Conservation (phyloP, 768 basidiomycete species). For the Russula emetica region DNA sequence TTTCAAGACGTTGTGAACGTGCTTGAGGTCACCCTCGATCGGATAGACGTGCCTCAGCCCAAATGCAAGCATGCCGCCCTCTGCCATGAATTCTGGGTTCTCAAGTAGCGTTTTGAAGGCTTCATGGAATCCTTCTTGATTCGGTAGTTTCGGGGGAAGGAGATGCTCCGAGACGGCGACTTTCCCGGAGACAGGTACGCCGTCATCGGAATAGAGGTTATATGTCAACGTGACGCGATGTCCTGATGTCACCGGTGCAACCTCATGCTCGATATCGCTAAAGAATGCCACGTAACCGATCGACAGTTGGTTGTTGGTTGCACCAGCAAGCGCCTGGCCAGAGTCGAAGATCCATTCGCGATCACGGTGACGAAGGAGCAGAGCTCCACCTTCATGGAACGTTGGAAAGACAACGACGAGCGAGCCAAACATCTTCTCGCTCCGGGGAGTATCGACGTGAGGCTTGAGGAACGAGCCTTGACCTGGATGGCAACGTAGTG, state of each 20-base stretch:
- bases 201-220: constrained; percentile 36
- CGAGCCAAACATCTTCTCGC: not conserved
- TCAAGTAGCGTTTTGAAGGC: not conserved
- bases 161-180: not conserved
- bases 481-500: not conserved
- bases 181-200: not conserved
- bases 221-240: constrained; percentile 42
- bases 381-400: constrained; percentile 43
- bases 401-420: constrained; percentile 28
- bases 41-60: not conserved
- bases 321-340: not conserved
- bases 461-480: not conserved
- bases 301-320: not conserved
- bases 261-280: not conserved
- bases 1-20: constrained; percentile 12
- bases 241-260: constrained; percentile 27
- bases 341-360: too few relatives aligned
- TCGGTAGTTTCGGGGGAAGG: not conserved
- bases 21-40: not conserved
- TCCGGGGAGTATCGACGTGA: constrained; percentile 3
- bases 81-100: not conserved
- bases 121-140: constrained; percentile 20
- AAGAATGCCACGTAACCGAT: constrained; percentile 40
- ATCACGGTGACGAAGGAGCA: constrained; percentile 36
- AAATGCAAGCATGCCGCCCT: not conserved